Evolutionary conservation across 768 basidiomycete species (phyloP).

Genomic region (Saitozyma podzolica): DNA sequence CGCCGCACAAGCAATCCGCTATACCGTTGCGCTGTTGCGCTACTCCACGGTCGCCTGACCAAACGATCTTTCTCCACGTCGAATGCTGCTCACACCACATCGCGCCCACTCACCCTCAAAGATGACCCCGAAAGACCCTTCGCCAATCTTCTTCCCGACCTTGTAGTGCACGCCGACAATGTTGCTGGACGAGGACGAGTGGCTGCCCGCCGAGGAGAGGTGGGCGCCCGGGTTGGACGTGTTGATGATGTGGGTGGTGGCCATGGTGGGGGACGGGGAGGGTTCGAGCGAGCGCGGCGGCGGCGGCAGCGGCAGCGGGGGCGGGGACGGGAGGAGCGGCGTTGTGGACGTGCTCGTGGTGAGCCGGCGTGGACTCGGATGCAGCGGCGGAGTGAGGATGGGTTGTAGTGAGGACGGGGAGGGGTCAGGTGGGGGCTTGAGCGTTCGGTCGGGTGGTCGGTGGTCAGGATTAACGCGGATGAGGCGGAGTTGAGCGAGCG

Average conservation of each 20-base stretch:
- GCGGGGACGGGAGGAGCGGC: background rate
- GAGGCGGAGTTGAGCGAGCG: background rate
- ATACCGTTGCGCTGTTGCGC: no score
- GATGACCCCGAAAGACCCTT: slow-evolving; percentile 95
- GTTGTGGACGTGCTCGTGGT: background rate
- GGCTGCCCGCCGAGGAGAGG: slow-evolving; percentile 35
- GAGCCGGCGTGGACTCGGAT: background rate
- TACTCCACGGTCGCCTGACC: no score
- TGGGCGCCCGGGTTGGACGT: slow-evolving; percentile 45
- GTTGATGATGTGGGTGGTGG: slow-evolving; percentile 49
- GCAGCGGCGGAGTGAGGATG: background rate
- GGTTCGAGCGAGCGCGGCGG: background rate
- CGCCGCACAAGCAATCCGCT: no score
- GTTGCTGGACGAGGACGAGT: slow-evolving; percentile 51
- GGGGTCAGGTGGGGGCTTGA: background rate
- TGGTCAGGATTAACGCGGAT: background rate
- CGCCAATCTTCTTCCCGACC: slow-evolving; percentile 98
- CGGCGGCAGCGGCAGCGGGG: background rate
- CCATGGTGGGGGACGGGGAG: slow-evolving; percentile 27
- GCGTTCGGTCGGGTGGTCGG: background rate
- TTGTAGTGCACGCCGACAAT: slow-evolving; percentile 95
- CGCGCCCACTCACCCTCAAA: slow-evolving; percentile 68
- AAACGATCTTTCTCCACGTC: no score
- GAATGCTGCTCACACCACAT: no score
- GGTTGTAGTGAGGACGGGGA: background rate